These are phyloP conservation scores for Aspergillus oerlinghausenensis DNA, from an alignment of 2,329 filamentous ascomycete genomes.

Conservation along the genomic window DNA sequence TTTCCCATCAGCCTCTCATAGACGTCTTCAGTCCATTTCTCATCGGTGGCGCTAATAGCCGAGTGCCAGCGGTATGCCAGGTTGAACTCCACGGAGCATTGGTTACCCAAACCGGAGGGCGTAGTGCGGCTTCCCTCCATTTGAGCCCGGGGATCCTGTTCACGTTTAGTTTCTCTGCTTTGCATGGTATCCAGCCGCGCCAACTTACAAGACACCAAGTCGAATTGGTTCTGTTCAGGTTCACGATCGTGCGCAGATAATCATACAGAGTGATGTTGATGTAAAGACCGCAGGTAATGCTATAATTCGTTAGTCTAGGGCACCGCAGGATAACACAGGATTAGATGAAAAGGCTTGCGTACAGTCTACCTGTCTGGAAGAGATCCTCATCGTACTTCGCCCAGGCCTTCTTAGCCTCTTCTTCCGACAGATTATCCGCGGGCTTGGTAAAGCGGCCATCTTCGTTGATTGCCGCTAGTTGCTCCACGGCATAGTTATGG, in stretches of 20 bases:
- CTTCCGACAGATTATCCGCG: conserved; percentile 43
- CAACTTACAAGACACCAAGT: conserved; percentile 63
- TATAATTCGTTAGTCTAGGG: conserved; percentile 16
- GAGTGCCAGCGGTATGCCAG: conserved; percentile 86
- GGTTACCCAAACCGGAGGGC: conserved; percentile 71
- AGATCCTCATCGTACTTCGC: conserved; percentile 71
- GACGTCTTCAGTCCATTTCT: conserved; percentile 71
- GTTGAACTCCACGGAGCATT: conserved; percentile 85
- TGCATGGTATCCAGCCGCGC: neutral
- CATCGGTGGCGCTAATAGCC: conserved; percentile 68
- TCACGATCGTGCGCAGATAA: conserved; percentile 74
- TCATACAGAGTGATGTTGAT: conserved; percentile 75
- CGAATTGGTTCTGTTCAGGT: conserved; percentile 66
- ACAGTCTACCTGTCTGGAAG: conserved; percentile 72
- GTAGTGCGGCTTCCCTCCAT: conserved; percentile 59
- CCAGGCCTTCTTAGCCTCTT: conserved; percentile 51
- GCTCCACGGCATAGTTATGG: conserved; percentile 79
- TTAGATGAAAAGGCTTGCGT: conserved; percentile 8
- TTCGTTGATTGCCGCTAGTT: conserved; percentile 83
- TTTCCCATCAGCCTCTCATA: conserved; percentile 61
- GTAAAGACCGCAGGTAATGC: conserved; percentile 66
- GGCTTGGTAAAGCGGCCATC: conserved; percentile 71
- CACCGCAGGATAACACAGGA: neutral
- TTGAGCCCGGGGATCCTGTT: conserved; percentile 62
- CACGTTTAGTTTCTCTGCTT: conserved; percentile 3